Evolutionary conservation across 1,139 yeast genomes (phyloP), one percentile per base, ranked within the genome.

Genomic region (Pneumocystis wakefieldiae): DNA sequence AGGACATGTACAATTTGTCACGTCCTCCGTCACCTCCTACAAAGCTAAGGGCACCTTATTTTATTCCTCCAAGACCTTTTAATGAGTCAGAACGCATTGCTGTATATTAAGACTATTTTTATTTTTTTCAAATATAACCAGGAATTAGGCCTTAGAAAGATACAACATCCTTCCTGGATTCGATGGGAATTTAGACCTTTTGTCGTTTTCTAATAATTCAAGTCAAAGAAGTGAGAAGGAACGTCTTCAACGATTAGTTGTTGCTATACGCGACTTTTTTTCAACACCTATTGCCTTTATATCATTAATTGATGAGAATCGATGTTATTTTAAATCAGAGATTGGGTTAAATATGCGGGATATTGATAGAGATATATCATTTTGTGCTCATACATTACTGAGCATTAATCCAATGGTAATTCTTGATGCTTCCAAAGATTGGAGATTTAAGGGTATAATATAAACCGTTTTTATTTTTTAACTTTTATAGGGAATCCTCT

Each of bases 371-470:
- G 62, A 62, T 39, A 57, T 63, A 19, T 63, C 69, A n/a, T 60
- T 67, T 59, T 68, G 68, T 32, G 64, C 62, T 5, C 69, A 67
- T 60, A 66, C 68, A 6, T 36, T 67, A 5, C 62, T 67, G 6
- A 59, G 66, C 14, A 42, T 38, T n/a, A 63, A 61, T 8, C 68
- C 69, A 6, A 36, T 67, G 24, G 65, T 66, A 10, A 67, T 67
- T n/a, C 59, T 62, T 35, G 66, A 65, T 48, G 63, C 68, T 19
- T 58, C 60, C 38, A 61, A 53, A 35, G 69, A 67, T 59, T 67
- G 69, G 69, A 67, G 69, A 12, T 61, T 67, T 58, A 59, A 53
- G 32, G 62, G 55, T 24, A 48, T n/a, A 29, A 24, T 24, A 10
- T 48, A 8, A 24, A 3, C 28, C 6, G 8, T 19, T 48, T 24